These are phyloP conservation scores for Tetrapisispora arboricola DNA, from an alignment of 805 yeast genomes.

Conservation along the genomic window DNA sequence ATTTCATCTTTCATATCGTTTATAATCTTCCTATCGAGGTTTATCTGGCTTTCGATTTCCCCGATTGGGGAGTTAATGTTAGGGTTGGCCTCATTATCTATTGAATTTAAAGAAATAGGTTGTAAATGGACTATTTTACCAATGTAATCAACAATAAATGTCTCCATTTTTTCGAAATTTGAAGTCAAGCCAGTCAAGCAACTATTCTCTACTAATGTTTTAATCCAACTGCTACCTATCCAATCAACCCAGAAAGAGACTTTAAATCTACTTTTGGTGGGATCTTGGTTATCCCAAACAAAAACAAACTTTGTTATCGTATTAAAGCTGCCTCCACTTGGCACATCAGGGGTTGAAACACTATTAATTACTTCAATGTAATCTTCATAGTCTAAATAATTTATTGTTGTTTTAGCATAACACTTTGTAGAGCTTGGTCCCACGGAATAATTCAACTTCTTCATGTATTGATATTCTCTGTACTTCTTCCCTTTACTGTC, in stretches of 20 bases:
- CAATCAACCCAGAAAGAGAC: conserved; percentile 67
- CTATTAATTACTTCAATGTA: conserved; percentile 51
- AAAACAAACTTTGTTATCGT: conserved; percentile 64
- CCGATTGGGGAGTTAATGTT: neutral
- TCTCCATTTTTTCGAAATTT: neutral
- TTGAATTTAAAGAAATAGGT: neutral
- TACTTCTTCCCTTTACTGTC: conserved; percentile 32
- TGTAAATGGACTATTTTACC: neutral
- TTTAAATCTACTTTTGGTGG: conserved; percentile 47
- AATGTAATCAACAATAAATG: conserved; percentile 1
- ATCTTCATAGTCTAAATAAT: conserved; percentile 36
- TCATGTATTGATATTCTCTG: conserved; percentile 55
- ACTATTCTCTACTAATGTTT: conserved; percentile 74
- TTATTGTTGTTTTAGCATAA: conserved; percentile 58
- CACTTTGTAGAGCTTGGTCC: conserved; percentile 92
- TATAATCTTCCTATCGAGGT: neutral
- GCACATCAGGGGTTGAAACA: conserved; percentile 85
- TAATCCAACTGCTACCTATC: conserved; percentile 87
- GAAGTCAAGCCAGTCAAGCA: conserved; percentile 47
- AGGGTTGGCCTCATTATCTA: neutral
- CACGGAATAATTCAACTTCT: conserved; percentile 66
- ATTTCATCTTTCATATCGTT: neutral
- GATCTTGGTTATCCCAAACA: conserved; percentile 51
- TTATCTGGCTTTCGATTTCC: neutral
- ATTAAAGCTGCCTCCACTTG: conserved; percentile 75